Conservation (phyloP, 2,329 filamentous ascomycete species). For the Aspergillus oerlinghausenensis region DNA sequence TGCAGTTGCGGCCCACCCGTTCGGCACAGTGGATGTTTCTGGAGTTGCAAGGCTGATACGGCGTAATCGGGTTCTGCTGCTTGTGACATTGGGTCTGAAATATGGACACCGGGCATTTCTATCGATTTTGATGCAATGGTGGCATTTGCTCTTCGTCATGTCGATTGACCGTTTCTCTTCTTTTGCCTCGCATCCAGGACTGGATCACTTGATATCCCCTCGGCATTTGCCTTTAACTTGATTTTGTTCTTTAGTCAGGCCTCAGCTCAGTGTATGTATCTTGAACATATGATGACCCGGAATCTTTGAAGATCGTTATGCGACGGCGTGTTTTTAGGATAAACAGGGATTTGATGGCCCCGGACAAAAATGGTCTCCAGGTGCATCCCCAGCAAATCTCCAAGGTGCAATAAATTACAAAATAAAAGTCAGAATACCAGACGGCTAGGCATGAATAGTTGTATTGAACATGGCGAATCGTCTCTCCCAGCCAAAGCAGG, state of each 20-base stretch:
- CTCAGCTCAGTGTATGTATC: neutral
- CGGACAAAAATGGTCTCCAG: neutral
- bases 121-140: neutral
- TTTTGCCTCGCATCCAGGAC: neutral
- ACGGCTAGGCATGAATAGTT: slow-evolving; percentile 42
- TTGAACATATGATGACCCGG: neutral
- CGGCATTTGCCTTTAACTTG: neutral
- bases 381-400: neutral
- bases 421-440: neutral
- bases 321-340: neutral
- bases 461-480: slow-evolving; percentile 63
- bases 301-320: neutral
- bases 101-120: neutral
- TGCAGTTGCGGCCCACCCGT: neutral
- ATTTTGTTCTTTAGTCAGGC: neutral
- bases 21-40: neutral
- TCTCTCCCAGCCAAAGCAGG: slow-evolving; percentile 54
- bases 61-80: neutral
- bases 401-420: neutral
- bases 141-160: neutral
- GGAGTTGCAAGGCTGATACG: neutral
- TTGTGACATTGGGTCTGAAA: neutral
- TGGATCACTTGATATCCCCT: neutral
- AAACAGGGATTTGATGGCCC: neutral
- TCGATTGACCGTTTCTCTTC: neutral